A percentile compares a stretch with the other conserved stretches of the same genome.
These are phyloP conservation scores for Rauvolfia tetraphylla DNA, from an alignment of 257 asterid genomes.

Conservation along the genomic window DNA sequence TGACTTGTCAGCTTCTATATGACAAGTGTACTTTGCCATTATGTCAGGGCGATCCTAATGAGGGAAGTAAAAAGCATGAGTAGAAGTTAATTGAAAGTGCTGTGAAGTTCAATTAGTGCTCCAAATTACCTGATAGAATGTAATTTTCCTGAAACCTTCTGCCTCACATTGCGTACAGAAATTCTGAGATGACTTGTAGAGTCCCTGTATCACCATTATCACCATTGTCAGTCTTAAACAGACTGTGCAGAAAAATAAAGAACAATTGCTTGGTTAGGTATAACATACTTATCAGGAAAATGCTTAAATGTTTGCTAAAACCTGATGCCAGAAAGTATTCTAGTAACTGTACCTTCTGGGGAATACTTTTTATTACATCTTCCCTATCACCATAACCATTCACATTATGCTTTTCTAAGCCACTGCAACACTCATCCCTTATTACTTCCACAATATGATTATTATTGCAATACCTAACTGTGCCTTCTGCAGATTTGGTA, in stretches of 20 bases:
- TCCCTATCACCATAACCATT: background rate
- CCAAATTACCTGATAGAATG: slow-evolving; percentile 71
- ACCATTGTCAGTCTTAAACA: slow-evolving; percentile 19
- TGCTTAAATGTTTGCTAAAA: background rate
- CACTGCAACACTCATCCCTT: background rate
- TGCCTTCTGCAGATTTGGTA: background rate
- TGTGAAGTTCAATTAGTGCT: background rate
- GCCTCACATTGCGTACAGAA: slow-evolving; percentile 99
- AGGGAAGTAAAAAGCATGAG: slow-evolving; percentile 22
- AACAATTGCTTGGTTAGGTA: background rate
- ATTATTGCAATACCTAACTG: background rate
- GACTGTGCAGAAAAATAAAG: background rate
- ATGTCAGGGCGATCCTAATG: slow-evolving; percentile 94
- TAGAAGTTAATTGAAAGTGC: background rate
- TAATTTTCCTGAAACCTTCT: slow-evolving; percentile 91
- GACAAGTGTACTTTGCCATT: slow-evolving; percentile 90
- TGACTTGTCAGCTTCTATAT: slow-evolving; percentile 87
- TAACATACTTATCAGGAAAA: background rate
- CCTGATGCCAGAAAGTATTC: background rate
- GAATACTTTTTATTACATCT: background rate
- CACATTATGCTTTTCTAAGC: background rate
- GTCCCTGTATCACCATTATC: slow-evolving; percentile 62
- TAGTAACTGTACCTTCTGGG: background rate
- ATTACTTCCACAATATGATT: background rate
- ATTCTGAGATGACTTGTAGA: slow-evolving; percentile 85